A percentile compares a stretch with the other conserved stretches of the same genome.
Evolutionary conservation across 805 yeast genomes (phyloP).

Genomic region (Candida patagonica): DNA sequence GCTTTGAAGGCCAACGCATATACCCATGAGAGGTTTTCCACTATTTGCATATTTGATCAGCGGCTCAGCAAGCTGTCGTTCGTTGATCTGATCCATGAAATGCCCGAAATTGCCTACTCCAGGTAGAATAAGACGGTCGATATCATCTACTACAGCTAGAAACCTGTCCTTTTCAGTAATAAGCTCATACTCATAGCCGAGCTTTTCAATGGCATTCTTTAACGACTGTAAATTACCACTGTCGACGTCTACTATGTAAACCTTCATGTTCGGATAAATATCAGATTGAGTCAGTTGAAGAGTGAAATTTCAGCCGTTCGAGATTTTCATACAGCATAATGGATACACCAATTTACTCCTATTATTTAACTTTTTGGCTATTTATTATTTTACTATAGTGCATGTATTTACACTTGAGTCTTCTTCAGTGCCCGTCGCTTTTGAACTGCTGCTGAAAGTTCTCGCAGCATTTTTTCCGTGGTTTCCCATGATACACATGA

Average conservation of each 20-base stretch:
- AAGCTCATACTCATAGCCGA: conserved; percentile 62
- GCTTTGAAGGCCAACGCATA: conserved; percentile 93
- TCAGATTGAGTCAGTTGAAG: too few species aligned
- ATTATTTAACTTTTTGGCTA: neutral
- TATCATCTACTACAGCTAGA: conserved; percentile 16
- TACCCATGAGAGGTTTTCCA: conserved; percentile 92
- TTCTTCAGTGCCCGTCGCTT: conserved; percentile 38
- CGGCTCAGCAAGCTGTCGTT: conserved; percentile 56
- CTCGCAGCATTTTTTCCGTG: conserved; percentile 70
- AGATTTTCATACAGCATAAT: too few species aligned
- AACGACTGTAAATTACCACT: conserved; percentile 91
- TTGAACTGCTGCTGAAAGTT: conserved; percentile 75
- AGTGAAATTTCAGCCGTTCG: too few species aligned
- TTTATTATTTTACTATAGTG: too few species aligned
- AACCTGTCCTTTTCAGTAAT: conserved; percentile 48
- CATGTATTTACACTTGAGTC: neutral
- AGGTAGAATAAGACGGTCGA: conserved; percentile 59
- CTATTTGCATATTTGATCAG: conserved; percentile 54
- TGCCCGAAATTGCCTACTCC: conserved; percentile 98
- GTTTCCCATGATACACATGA: conserved; percentile 92
- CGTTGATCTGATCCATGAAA: conserved; percentile 62
- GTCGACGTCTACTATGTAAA: conserved; percentile 83
- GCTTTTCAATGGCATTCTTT: conserved; percentile 69
- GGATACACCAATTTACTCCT: neutral
- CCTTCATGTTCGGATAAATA: conserved; percentile 20